Evolutionary conservation across 176 grass and related monocot species (phyloP), one percentile per base, ranked within the genome.

Genomic region (Areca catechu): DNA sequence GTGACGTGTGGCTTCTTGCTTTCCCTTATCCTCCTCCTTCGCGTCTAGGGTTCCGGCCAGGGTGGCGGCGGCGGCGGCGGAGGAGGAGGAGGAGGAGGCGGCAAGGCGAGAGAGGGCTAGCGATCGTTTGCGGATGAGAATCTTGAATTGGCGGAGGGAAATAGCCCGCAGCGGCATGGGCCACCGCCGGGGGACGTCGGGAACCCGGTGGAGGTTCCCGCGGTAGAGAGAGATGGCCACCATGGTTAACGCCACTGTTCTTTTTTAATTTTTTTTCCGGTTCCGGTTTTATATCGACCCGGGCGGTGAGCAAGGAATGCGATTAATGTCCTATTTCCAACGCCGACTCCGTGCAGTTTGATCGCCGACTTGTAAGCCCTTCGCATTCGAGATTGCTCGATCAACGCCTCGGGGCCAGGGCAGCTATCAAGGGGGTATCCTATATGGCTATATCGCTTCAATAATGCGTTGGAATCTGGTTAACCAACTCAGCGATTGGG

Each of bases 141-240:
- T 2, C 34, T 43, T 43, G 34, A 43, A 43, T 9, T 43, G 34
- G 34, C 34, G 34, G 1, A 43, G 68, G 5, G 19, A 24, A 15
- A 72, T 72, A 58, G 70, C 34, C 10, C 82, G 34, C 10, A 10
- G 34, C 34, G 34, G 34, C 34, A 43, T 43, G 2, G 34, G 34
- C 34, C 34, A 43, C 34, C 34, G 9, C 34, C 34, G 7, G 34
- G 34, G 10, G 9, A 73, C 23, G 49, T 77, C 75, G 22, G 57
- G 74, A 2, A 62, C 27, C 49, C 84, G 74, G 80, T 85, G 89
- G 70, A 94, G 89, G 71, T 80, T 79, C 70, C 87, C 82, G 30
- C 87, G 61, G 82, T 90, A 86, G 58, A 90, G 70, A 53, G 87
- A 81, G 59, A 83, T 77, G 64, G 87, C 72, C 75, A 79, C 87